Evolutionary conservation across 495 filamentous ascomycete species (phyloP), one percentile per base, ranked within the genome.

Genomic region (Schizothecium vesticola): DNA sequence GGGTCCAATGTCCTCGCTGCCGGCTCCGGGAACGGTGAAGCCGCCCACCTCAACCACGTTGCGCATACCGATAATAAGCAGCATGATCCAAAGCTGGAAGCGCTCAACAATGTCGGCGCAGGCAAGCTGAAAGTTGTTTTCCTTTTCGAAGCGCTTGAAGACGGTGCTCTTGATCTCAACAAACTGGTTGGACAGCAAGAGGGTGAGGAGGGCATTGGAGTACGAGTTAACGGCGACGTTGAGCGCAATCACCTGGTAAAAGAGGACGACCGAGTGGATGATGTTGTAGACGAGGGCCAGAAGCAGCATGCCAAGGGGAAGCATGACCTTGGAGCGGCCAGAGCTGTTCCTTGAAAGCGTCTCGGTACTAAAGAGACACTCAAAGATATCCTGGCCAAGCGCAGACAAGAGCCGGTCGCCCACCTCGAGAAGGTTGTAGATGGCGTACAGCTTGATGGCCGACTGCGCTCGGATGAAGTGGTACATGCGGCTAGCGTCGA

Each of bases 171-270:
- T 99, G 83, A 99, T 97, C 82, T 99, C 95, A 26, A 97, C 95
- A 70, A 99, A 99, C 76, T 97, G 94, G 73, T 97, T 97, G 0
- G 92, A 96, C 72, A 99, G 83, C 1, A 99, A 81, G 0, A 99
- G 87, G 0, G 94, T 97, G 56, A 98, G 82, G 7, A 99, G 82
- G 0, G 95, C 94, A 71, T 99, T 99, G 11, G 93, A 97, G 77
- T 98, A 99, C 0, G 94, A 97, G 78, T 99, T 99, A 69, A 99
- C 94, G 8, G 95, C 95, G 10, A 99, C 96, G 73, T 99, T 98
- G 64, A 99, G 85, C 0, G 95, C 95, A 75, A 98, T 95, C 55
- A 97, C 96, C 75, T 98, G 94, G 78, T 96, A 97, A 79, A 98
- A 98, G 0, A 99, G 81, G 2, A 91, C 88, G 0, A 91, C 90